Evolutionary conservation across 192 early-diverging fungal species (phyloP), one percentile per base, ranked within the genome.

Genomic region (Glomus cerebriforme): DNA sequence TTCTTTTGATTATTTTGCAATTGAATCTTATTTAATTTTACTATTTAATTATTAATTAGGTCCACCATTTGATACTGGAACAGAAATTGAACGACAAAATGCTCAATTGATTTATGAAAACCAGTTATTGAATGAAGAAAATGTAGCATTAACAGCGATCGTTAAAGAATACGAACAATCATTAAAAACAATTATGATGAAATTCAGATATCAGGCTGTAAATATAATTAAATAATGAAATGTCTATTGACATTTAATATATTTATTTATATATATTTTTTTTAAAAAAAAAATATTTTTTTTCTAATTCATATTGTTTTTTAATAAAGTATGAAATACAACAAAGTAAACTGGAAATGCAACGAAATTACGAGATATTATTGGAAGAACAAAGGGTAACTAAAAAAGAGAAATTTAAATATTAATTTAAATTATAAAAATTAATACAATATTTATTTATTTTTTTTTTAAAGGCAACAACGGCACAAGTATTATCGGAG

Each of bases 81-180:
- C 77, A 58, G 67, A 78, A 17, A 35, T 68, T 31, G 74, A 76
- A 43, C 35, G 74, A 27, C 64, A 69, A 13, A 78, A 78, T 69
- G 22, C 63, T 10, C 66, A 27, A 17, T 39, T 78, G 22, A 78
- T 59, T 7, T 69, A 37, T 37, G 66, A 78, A 59, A 67, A 78
- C 59, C 65, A 69, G n/a, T 26, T 34, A 37, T 78, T 78, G 32
- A 67, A 69, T 59, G 64, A 67, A 59, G 77, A 78, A 49, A 78
- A 78, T 78, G 32, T 66, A 12, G 39, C 35, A 43, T 27, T 78
- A 8, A 69, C 63, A 59, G 68, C 49, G 15, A 58, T 69, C 13
- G 47, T 78, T n/a, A 78, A 78, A 69, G 77, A 78, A 69, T 78
- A 78, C 24, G 77, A 78, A 37, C 54, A 15, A 26, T 59, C 77